Percentiles rank a stretch among this genome's conserved stretches.
Evolutionary conservation across 169 alveolate genomes (phyloP).

Genomic region (Plasmodium sp.): DNA sequence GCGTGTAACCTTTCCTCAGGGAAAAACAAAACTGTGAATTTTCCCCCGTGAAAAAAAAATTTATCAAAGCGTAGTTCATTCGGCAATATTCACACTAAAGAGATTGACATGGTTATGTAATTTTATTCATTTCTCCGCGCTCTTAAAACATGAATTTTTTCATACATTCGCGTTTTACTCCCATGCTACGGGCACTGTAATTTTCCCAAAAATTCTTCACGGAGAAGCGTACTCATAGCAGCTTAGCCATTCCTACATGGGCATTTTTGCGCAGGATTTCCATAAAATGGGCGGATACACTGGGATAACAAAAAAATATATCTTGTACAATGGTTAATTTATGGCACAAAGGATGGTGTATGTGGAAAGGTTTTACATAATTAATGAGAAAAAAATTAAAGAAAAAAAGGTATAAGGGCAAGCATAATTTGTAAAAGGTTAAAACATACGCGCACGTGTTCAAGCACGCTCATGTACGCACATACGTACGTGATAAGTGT

Average conservation of each 20-base stretch:
- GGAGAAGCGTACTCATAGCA: neutral
- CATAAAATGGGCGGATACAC: too few relatives aligned
- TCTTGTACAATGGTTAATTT: neutral
- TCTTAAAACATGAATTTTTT: too few relatives aligned
- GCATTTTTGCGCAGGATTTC: too few relatives aligned
- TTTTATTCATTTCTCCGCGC: too few relatives aligned
- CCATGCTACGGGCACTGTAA: neutral
- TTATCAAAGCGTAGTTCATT: too few relatives aligned
- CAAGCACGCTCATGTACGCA: neutral
- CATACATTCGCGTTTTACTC: neutral
- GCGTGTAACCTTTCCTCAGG: too few relatives aligned
- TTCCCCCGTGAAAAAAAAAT: too few relatives aligned
- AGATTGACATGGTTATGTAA: too few relatives aligned
- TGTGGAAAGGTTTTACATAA: neutral
- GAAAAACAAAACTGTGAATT: too few relatives aligned
- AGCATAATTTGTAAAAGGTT: neutral
- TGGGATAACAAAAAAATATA: neutral
- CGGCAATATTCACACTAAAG: too few relatives aligned
- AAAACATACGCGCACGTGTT: neutral
- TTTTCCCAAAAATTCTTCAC: neutral
- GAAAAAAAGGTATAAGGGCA: neutral
- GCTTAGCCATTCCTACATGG: neutral
- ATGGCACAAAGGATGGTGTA: neutral
- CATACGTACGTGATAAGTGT: neutral
- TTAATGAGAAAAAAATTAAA: neutral